Evolutionary conservation across 148 eudicot genomes (phyloP).

Genomic region (Rhododendron ferrugineum): DNA sequence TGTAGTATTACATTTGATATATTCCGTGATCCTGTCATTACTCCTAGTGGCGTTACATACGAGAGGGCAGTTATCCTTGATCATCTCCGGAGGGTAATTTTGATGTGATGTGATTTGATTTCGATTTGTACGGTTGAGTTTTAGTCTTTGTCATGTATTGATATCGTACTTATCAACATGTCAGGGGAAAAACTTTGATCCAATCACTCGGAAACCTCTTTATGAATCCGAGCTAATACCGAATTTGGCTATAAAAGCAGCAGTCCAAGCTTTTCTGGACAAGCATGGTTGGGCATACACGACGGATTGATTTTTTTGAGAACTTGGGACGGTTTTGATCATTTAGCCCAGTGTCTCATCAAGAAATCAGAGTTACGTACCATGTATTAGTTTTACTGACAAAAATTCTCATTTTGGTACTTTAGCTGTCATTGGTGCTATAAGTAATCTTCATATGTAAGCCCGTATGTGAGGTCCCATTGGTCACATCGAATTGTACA

Average conservation of each 20-base stretch:
- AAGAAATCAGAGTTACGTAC: not conserved
- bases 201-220: constrained; percentile 64
- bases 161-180: not conserved
- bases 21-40: constrained; percentile 88
- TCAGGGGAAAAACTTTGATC: constrained; percentile 86
- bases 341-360: not conserved
- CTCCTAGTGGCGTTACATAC: constrained; percentile 86
- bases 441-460: not conserved
- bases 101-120: not conserved
- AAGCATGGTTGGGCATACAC: constrained; percentile 85
- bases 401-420: not conserved
- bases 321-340: not conserved
- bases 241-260: constrained; percentile 85
- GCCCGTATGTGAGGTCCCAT: not conserved
- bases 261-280: constrained; percentile 60
- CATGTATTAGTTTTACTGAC: not conserved
- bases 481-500: not conserved
- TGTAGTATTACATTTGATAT: constrained; percentile 86
- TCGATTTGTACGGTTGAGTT: not conserved
- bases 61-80: constrained; percentile 83
- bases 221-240: constrained; percentile 48
- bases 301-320: constrained; percentile 22
- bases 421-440: not conserved
- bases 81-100: constrained; percentile 62
- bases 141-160: not conserved